A percentile compares a stretch with the other conserved stretches of the same genome.
Evolutionary conservation across 805 yeast genomes (phyloP).

Genomic region (Yamadazyma nakazawae): DNA sequence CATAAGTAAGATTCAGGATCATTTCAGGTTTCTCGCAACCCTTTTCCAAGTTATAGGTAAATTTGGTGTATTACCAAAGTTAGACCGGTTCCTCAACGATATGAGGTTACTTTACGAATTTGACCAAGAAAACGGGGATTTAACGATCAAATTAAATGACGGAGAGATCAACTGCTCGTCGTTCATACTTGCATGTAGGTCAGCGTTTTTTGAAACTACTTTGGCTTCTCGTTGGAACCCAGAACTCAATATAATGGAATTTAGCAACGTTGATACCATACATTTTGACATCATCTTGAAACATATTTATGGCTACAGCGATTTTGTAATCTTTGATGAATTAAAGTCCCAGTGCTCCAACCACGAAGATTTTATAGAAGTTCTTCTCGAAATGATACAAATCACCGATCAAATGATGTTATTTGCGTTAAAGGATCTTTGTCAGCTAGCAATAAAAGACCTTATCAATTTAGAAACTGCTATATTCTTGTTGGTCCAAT

Average conservation of each 20-base stretch:
- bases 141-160: conserved; percentile 44
- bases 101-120: conserved; percentile 17
- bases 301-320: conserved; percentile 56
- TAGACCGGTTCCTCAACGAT: conserved; percentile 15
- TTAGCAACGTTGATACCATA: conserved; percentile 38
- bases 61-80: conserved; percentile 23
- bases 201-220: conserved; percentile 60
- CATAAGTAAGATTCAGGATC: conserved; percentile 24
- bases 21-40: conserved; percentile 24
- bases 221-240: conserved; percentile 54
- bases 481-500: conserved; percentile 49
- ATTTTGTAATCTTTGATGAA: conserved; percentile 36
- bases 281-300: conserved; percentile 50
- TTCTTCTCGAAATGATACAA: conserved; percentile 56
- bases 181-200: conserved; percentile 51
- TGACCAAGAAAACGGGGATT: conserved; percentile 34
- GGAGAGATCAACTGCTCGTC: conserved; percentile 48
- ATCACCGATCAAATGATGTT: conserved; percentile 62
- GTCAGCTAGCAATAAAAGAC: conserved; percentile 59
- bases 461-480: conserved; percentile 61
- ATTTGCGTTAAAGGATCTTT: conserved; percentile 53
- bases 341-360: conserved; percentile 17
- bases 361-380: conserved; percentile 47
- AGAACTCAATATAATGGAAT: conserved; percentile 26
- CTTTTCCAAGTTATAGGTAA: conserved; percentile 22